Base-by-base conservation (phyloP, 169 alveolate species). In the Hepatocystis sp. region DNA sequence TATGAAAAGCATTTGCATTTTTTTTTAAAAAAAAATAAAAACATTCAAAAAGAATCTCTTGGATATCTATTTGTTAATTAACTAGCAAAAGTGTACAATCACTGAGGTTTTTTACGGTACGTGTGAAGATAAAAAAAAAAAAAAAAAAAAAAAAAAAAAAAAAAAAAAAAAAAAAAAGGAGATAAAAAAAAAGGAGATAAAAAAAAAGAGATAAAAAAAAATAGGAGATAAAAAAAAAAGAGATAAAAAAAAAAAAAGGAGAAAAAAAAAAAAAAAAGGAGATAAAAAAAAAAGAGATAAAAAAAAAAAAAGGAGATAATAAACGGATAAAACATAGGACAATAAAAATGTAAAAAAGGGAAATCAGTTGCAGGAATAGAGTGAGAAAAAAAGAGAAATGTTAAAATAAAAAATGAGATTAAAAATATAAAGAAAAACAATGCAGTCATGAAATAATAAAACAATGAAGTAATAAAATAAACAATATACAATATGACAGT, bases 21-120 rank as follows among this genome's bases (percentile, higher is more conserved):
- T 44, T 71, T 71, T 56, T 44, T 71, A 47, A 51, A 46, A 21
- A 47, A 36, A 15, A 71, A 71, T 71, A 25, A 58, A 55, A 42
- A 58, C 42, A 49, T 71, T 47, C 76, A 56, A 36, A 71, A 49
- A 28, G 76, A 71, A 4, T 71, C 86, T 27, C 30, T 71, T 19
- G 86, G 86, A 0, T 28, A 42, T 47, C 13, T 71, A 51, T 71
- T 71, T 32, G 42, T 51, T 40, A 71, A 44, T 58, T 71, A 56
- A 51, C 17, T 34, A n/a, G 42, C 21, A 2, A 32, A 23, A 19
- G 19, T 25, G n/a, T 2, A 8, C 40, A 53, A 25, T 25, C 28
- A 10, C 11, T 15, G 13, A 49, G 2, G 21, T 2, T 17, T 49
- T 5, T 10, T 10, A 49, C 60, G 21, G 21, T 17, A 2, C 11